phyloP scores from a whole-genome alignment of 768 basidiomycete genomes.

The Suillus paluster region DNA sequence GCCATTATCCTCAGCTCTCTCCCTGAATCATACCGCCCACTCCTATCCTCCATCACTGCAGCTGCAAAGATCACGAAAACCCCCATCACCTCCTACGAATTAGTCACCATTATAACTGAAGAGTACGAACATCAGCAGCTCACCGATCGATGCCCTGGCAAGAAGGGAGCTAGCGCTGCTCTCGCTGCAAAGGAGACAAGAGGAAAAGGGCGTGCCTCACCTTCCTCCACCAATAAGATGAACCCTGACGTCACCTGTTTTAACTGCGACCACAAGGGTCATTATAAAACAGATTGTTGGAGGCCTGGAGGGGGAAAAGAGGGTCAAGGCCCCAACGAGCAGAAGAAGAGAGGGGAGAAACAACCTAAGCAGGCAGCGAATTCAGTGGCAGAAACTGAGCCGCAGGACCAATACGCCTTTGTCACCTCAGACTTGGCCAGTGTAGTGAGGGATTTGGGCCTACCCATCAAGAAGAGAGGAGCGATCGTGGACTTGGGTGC shows the following conservation, averaged over 20 bases:
- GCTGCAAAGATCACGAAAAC: constrained; percentile 15
- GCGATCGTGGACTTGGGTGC: constrained; percentile 1
- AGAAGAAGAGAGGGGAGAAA: neutral
- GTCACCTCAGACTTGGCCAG: no score
- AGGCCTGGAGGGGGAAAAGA: constrained; percentile 4
- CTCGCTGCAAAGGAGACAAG: no score
- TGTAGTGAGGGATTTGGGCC: neutral
- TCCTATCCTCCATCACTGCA: constrained; percentile 23
- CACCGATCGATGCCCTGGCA: neutral
- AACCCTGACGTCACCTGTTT: neutral
- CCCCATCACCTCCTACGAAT: constrained; percentile 15
- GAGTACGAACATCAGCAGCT: constrained; percentile 19
- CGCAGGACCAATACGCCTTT: constrained; percentile 1
- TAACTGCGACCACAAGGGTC: neutral
- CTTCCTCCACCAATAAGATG: no score
- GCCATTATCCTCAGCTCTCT: constrained; percentile 31
- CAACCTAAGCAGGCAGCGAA: neutral
- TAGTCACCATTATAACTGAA: constrained; percentile 21
- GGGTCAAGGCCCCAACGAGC: constrained; percentile 1
- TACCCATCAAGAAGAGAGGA: neutral
- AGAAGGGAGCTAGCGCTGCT: neutral
- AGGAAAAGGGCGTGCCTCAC: no score
- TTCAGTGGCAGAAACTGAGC: neutral
- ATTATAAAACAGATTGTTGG: constrained; percentile 3
- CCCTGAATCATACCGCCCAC: constrained; percentile 25